Evolutionary conservation across 176 grass and related monocot species (phyloP).

Genomic region (Oryza longistaminata): DNA sequence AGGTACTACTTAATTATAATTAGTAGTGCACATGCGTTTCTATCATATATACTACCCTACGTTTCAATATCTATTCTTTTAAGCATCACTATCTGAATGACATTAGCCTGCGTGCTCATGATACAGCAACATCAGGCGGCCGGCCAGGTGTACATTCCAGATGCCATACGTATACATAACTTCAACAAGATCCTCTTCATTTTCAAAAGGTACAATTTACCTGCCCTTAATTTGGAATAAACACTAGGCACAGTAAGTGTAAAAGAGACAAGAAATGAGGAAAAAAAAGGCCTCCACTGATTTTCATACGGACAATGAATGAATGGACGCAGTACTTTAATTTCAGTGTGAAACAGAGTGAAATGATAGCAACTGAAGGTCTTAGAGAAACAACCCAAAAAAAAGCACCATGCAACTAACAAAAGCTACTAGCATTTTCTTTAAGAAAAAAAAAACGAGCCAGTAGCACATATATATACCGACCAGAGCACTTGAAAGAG

Average conservation of each 20-base stretch:
- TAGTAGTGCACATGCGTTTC: no score
- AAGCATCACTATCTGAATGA: background rate
- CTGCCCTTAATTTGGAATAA: no score
- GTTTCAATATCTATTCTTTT: background rate
- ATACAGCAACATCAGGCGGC: background rate
- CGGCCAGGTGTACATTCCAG: background rate
- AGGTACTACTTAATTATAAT: background rate
- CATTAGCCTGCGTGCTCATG: no score
- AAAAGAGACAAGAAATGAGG: background rate
- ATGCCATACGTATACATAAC: no score
- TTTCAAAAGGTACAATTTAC: background rate
- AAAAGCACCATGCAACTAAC: background rate
- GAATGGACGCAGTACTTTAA: background rate
- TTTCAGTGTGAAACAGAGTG: constrained; percentile 19
- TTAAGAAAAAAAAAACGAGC: no score
- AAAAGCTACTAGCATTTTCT: background rate
- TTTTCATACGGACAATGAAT: background rate
- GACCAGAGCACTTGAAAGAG: background rate
- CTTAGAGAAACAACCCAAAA: background rate
- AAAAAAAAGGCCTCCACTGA: rapidly evolving
- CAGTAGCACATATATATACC: background rate
- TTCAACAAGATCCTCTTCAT: background rate
- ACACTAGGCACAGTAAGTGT: background rate
- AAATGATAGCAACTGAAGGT: background rate
- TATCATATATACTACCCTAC: no score